Evolutionary conservation across 2,329 filamentous ascomycete species (phyloP).

Genomic region (Aspergillus fischeri): DNA sequence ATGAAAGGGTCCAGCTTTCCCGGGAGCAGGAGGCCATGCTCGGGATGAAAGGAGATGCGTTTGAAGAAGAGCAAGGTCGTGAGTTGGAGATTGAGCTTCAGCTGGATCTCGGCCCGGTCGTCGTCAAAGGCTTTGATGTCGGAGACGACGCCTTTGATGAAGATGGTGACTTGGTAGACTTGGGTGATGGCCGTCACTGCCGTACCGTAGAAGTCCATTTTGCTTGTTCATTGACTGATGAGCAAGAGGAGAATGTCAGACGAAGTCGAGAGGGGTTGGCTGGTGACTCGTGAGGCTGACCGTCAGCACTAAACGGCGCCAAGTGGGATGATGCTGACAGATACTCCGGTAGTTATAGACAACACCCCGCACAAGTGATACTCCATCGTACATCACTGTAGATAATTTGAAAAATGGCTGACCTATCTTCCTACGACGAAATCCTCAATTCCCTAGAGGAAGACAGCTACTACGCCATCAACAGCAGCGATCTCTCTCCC

Average conservation of each 20-base stretch:
- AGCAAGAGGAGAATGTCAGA: background rate
- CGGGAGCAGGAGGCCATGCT: slow-evolving; percentile 21
- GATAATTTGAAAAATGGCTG: background rate
- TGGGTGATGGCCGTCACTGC: slow-evolving; percentile 24
- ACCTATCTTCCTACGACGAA: background rate
- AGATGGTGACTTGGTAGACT: slow-evolving; percentile 25
- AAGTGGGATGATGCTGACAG: background rate
- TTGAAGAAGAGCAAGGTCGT: slow-evolving; percentile 23
- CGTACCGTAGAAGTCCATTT: slow-evolving; percentile 27
- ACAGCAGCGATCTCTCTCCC: background rate
- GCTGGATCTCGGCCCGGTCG: slow-evolving; percentile 20
- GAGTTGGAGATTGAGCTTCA: slow-evolving; percentile 23
- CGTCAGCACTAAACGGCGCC: background rate
- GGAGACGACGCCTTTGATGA: slow-evolving; percentile 27
- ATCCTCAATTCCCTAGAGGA: background rate
- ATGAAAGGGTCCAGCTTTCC: slow-evolving; percentile 11
- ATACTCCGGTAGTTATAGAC: background rate
- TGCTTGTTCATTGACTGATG: background rate
- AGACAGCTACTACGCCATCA: background rate
- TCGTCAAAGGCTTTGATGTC: slow-evolving; percentile 25
- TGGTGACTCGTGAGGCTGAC: background rate
- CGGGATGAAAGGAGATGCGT: slow-evolving; percentile 17
- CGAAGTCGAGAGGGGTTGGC: background rate
- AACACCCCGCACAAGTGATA: background rate
- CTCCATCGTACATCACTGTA: slow-evolving; percentile 1